Conservation (phyloP, 2,329 filamentous ascomycete genomes). For the Sarocladiaceae sp. region DNA sequence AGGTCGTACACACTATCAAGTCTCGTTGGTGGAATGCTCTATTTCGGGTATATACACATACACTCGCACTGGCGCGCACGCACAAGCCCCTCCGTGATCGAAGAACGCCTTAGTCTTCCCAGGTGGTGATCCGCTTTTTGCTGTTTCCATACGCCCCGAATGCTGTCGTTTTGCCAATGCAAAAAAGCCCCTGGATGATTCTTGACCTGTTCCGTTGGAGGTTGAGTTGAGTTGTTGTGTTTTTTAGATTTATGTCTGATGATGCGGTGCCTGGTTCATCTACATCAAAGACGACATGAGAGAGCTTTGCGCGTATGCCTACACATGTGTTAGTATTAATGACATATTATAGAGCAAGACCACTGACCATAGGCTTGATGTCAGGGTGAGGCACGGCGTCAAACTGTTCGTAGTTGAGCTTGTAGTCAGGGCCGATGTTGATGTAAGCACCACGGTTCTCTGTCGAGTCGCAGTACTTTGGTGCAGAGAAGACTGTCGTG, state of each 20-base stretch:
- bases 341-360: neutral
- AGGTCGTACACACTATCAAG: neutral
- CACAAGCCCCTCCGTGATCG: neutral
- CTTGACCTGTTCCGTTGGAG: neutral
- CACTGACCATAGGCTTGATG: conserved; percentile 81
- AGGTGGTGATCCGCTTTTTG: conserved; percentile 8
- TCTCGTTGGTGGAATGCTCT: neutral
- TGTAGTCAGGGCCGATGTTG: conserved; percentile 88
- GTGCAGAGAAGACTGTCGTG: conserved; percentile 81
- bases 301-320: conserved; percentile 83
- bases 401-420: conserved; percentile 89
- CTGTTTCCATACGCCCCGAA: conserved; percentile 8
- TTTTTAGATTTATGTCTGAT: conserved; percentile 13
- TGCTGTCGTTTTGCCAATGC: conserved; percentile 7
- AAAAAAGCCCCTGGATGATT: neutral
- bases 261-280: conserved; percentile 8
- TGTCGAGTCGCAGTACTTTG: conserved; percentile 95
- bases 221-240: neutral
- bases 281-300: conserved; percentile 75
- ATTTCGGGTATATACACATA: conserved; percentile 2
- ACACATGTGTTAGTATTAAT: neutral
- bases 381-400: conserved; percentile 95
- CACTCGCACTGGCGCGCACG: neutral
- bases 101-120: neutral
- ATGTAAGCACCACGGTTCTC: conserved; percentile 99